Base-by-base conservation (phyloP, 2,329 filamentous ascomycete species). In the Ophiocordyceps polyrhachis-furcata region DNA sequence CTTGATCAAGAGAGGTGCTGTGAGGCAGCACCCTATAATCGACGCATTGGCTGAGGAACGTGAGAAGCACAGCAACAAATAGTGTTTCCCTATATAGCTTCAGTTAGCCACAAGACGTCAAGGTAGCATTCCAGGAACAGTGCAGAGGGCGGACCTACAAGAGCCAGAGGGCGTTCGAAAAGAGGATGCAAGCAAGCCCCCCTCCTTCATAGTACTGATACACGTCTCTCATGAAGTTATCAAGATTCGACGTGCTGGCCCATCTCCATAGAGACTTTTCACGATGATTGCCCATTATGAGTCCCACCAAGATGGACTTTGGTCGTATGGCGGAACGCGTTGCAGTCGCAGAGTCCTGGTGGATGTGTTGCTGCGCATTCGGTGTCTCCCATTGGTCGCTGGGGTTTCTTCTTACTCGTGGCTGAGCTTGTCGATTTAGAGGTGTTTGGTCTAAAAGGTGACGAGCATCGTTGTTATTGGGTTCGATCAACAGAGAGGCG, bases 201-300 rank as follows among this genome's bases (percentile, higher is more conserved):
- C 85, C 81, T 2, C 81, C 82, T 44, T 81, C 68, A 55, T 83
- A 94, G 61, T 94, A 95, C 50, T 82, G 72, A 58, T 95, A 95
- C 4, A 93, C 84, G 49, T 76, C 82, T 45, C 76, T 74, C 56
- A 94, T 77, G 58, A 94, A 95, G 53, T 78, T 81, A 61, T 95
- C 88, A 44, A 95, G 68, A 56, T 93, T 91, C 35, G 83, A 77
- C 46, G 91, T 84, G 55, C 94, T 94, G 45, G 84, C 84, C 83
- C 88, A 95, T 62, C 84, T 75, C 81, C 86, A 95, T 67, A 93
- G 76, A 4, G 88, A 87, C 59, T 80, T 82, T 56, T 89, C 82
- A 59, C 78, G 56, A 5, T 65, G 63, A 44, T 57, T 62, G 11
- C 60, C 62, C 1, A 57, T 49, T 19, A 60, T 46, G 15, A 54